Base-by-base conservation (phyloP, 2,329 filamentous ascomycete species). In the Chaetomium sp. region DNA sequence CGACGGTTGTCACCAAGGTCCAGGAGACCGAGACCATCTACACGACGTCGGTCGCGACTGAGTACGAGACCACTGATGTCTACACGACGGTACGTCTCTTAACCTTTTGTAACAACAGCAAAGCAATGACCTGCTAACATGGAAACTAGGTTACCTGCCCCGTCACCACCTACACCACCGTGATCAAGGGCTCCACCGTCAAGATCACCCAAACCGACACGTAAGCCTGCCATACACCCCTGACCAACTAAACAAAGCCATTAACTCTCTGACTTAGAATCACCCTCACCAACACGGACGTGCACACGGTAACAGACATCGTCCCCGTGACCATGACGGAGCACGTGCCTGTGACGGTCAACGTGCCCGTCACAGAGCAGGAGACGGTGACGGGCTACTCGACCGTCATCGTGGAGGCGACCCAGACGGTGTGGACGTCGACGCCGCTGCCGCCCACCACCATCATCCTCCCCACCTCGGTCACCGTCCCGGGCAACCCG, bases 191-290 rank as follows among this genome's bases (percentile, higher is more conserved):
- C 27, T 74, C 70, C 55, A 82, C 79, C 10, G 70, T 79, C 53
- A 76, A 78, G 57, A 63, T 81, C 55, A 81, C 78, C 5, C 69
- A 76, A 66, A 83, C 81, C 7, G 73, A 74, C 64, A 81, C 79
- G 68, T 70, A 69, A 56, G 69, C 38, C 21, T 53, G 13, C 9
- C 23, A 25, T 50, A 13, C 38, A 4, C 10, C 16, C 4, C 21
- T 23, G 21, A 7, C n/a, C n/a, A 16, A 7, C 10, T 3, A 29
- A 16, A 23, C 16, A 3, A 33, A 31, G 4, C 7, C 12, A 27
- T 9, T 23, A 16, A n/a, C n/a, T 13, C 21, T 3, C 9, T 1
- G 21, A 9, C 10, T 3, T 35, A 68, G 67, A 2, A 73, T 79
- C 71, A 81, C 78, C 7, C 70, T 78, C 3, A 75, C 74, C 27